Evolutionary conservation across 768 basidiomycete species (phyloP).

Genomic region (Candolleomyces efflorescens): DNA sequence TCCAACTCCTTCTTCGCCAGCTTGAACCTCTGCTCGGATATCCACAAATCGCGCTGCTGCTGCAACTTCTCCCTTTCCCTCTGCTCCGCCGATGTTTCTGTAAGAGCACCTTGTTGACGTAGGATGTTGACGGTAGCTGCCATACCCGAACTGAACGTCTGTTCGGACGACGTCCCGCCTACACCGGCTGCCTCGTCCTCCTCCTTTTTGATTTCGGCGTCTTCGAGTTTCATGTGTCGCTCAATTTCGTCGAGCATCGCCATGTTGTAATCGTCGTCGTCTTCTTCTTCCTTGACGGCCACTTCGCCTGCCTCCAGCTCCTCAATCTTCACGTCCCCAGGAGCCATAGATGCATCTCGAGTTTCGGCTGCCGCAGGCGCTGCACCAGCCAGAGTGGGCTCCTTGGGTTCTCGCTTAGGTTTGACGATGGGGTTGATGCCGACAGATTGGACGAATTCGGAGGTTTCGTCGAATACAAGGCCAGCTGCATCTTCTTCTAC

Average conservation of each 20-base stretch:
- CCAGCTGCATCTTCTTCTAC: slow-evolving; percentile 47
- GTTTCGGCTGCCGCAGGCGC: slow-evolving; percentile 30
- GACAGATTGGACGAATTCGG: slow-evolving; percentile 90
- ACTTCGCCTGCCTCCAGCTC: slow-evolving; percentile 84
- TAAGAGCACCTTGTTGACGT: slow-evolving; percentile 86
- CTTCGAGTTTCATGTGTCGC: slow-evolving; percentile 58
- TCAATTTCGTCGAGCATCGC: slow-evolving; percentile 78
- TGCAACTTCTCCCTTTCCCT: slow-evolving; percentile 78
- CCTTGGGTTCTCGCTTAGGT: slow-evolving; percentile 44
- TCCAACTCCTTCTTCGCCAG: slow-evolving; percentile 81
- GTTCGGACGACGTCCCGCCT: slow-evolving; percentile 68
- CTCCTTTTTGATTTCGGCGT: slow-evolving; percentile 47
- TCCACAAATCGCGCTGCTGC: slow-evolving; percentile 83
- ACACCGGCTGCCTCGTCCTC: slow-evolving; percentile 21
- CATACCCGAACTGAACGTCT: slow-evolving; percentile 80
- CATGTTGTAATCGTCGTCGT: slow-evolving; percentile 63
- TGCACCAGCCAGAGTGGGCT: slow-evolving; percentile 16
- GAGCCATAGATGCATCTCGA: slow-evolving; percentile 51
- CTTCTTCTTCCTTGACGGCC: slow-evolving; percentile 77
- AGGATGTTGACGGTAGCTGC: slow-evolving; percentile 86
- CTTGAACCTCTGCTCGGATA: slow-evolving; percentile 77
- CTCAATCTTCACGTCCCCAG: slow-evolving; percentile 58
- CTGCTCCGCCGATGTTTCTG: slow-evolving; percentile 58
- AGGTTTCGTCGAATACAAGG: slow-evolving; percentile 92
- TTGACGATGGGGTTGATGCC: slow-evolving; percentile 56